Evolutionary conservation across 2,329 filamentous ascomycete genomes (phyloP).

Genomic region (Ustulina deusta): DNA sequence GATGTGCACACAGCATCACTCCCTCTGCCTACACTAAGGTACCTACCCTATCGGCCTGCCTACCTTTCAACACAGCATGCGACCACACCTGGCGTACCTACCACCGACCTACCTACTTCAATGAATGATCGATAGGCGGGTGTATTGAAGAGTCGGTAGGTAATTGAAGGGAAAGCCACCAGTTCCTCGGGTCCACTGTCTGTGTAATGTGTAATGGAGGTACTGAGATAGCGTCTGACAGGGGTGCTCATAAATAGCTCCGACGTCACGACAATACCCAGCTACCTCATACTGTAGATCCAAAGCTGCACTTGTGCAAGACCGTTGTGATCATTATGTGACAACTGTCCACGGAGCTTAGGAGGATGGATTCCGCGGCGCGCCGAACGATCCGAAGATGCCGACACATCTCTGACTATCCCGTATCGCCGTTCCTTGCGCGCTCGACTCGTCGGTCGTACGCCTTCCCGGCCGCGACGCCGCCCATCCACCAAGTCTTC

Average conservation of each 20-base stretch:
- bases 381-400: conserved; percentile 40
- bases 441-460: conserved; percentile 66
- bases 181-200: background rate
- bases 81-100: no score
- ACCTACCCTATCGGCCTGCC: no score
- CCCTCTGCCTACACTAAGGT: no score
- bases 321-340: conserved; percentile 44
- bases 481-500: conserved; percentile 89
- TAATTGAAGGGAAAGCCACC: no score
- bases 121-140: no score
- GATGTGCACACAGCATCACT: no score
- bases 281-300: conserved; percentile 17
- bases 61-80: no score
- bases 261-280: conserved; percentile 32
- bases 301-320: conserved; percentile 27
- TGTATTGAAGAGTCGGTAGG: no score
- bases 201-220: background rate
- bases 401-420: conserved; percentile 32
- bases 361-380: conserved; percentile 49
- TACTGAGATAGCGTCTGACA: conserved; percentile 16
- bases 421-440: conserved; percentile 29
- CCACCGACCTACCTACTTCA: no score
- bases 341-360: conserved; percentile 38
- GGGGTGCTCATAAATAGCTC: conserved; percentile 13
- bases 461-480: conserved; percentile 81